Conservation (phyloP, 208 protist genomes). For the Acanthamoeba sp. region DNA sequence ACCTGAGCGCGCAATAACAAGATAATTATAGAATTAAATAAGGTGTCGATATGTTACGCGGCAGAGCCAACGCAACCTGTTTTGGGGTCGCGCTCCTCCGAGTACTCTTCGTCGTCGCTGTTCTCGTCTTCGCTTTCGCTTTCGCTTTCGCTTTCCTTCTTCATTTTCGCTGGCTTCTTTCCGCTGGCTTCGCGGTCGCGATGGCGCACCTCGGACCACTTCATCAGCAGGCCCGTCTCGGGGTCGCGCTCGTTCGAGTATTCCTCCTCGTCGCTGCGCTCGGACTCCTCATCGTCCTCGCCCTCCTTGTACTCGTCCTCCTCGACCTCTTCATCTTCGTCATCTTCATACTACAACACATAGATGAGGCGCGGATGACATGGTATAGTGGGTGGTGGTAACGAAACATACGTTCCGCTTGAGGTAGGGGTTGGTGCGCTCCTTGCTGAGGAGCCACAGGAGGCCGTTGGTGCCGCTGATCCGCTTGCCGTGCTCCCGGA, state of each 20-base stretch:
- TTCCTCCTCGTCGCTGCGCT: slow-evolving; percentile 50
- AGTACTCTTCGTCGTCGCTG: slow-evolving; percentile 70
- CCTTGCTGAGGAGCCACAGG: slow-evolving; percentile 66
- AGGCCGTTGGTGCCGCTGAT: slow-evolving; percentile 74
- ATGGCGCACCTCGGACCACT: slow-evolving; percentile 4
- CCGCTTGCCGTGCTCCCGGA: slow-evolving; percentile 47
- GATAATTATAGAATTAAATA: too few species aligned
- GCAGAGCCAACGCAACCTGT: slow-evolving; percentile 40
- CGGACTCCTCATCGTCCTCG: neutral
- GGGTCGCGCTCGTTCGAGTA: slow-evolving; percentile 56
- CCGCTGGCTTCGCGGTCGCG: neutral
- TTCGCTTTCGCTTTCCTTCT: neutral
- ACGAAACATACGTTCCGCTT: too few species aligned
- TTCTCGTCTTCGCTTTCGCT: neutral
- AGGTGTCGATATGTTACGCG: too few species aligned
- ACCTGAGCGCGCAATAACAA: neutral
- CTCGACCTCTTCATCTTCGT: slow-evolving; percentile 31
- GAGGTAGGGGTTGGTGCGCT: slow-evolving; percentile 21
- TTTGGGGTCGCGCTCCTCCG: slow-evolving; percentile 2
- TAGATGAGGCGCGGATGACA: too few species aligned
- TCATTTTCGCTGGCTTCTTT: neutral
- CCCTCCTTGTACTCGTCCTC: slow-evolving; percentile 25
- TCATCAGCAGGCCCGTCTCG: slow-evolving; percentile 54
- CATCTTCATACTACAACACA: neutral
- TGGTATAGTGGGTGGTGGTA: too few species aligned